Conservation (phyloP, 139 green algal species). For the Picochlorum sp. region DNA sequence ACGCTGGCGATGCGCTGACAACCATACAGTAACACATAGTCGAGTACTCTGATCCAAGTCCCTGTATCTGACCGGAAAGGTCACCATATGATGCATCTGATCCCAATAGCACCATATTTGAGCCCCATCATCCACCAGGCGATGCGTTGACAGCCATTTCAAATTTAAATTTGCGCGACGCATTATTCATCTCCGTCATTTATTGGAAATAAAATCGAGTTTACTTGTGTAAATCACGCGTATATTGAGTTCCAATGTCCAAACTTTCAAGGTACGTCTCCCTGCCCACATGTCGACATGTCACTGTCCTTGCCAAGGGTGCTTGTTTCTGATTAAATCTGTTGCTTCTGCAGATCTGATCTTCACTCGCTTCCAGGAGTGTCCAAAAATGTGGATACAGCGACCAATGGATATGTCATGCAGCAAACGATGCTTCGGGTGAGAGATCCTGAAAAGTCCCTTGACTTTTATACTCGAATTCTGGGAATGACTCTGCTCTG, state of each 20-base stretch:
- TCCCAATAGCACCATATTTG: not conserved
- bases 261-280: constrained; percentile 3
- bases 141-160: not conserved
- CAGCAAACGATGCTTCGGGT: constrained; percentile 85
- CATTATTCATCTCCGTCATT: no score
- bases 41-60: no score
- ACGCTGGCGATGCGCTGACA: no score
- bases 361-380: constrained; percentile 23
- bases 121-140: no score
- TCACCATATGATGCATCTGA: not conserved
- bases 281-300: no score
- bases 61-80: not conserved
- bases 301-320: no score
- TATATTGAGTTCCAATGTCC: not conserved
- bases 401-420: constrained; percentile 59
- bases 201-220: no score
- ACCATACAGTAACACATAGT: no score
- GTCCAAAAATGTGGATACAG: constrained; percentile 17
- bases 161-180: no score
- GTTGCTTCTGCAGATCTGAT: not conserved
- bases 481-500: constrained; percentile 49
- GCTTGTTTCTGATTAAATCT: no score
- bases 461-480: constrained; percentile 84
- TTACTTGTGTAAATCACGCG: no score
- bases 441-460: constrained; percentile 53